Percentiles rank a stretch among this genome's conserved stretches.
Conservation (phyloP, 345 rosid species). For the Heritiera fomes region DNA sequence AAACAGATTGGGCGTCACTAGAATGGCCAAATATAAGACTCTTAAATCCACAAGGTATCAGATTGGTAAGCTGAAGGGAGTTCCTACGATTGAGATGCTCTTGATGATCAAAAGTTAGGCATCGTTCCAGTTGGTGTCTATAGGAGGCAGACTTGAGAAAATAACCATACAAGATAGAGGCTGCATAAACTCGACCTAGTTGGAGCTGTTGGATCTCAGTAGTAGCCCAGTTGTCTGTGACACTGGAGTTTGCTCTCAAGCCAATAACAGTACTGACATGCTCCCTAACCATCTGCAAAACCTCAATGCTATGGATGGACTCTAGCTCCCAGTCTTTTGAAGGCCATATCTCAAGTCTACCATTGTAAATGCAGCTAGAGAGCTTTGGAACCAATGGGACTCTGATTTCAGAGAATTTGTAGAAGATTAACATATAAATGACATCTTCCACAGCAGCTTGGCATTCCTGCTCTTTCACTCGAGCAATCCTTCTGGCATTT, state of each 20-base stretch:
- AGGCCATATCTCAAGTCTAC: conserved; percentile 88
- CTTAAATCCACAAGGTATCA: conserved; percentile 30
- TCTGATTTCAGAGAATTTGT: conserved; percentile 79
- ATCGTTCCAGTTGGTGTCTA: conserved; percentile 66
- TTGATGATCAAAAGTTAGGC: conserved; percentile 34
- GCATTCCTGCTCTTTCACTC: conserved; percentile 63
- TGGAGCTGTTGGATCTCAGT: conserved; percentile 57
- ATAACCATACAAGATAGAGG: conserved; percentile 83
- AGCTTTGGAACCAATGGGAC: conserved; percentile 89
- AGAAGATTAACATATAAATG: conserved; percentile 80
- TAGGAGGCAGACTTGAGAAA: conserved; percentile 76
- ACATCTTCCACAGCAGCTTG: conserved; percentile 80
- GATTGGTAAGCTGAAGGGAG: conserved; percentile 40
- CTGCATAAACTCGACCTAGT: conserved; percentile 54
- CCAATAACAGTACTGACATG: conserved; percentile 75
- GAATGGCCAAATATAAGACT: conserved; percentile 49
- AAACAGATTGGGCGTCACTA: conserved; percentile 16
- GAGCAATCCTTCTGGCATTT: conserved; percentile 72
- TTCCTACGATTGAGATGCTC: conserved; percentile 30
- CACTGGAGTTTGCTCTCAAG: conserved; percentile 68
- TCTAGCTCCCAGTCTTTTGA: conserved; percentile 91
- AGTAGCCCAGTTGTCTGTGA: conserved; percentile 82
- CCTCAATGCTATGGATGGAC: conserved; percentile 68
- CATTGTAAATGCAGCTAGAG: conserved; percentile 73
- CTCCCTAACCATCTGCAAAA: conserved; percentile 72